A percentile compares a stretch with the other conserved stretches of the same genome.
phyloP scores from a whole-genome alignment of 2,329 filamentous ascomycete genomes.

The Aureobasidium melanogenum region DNA sequence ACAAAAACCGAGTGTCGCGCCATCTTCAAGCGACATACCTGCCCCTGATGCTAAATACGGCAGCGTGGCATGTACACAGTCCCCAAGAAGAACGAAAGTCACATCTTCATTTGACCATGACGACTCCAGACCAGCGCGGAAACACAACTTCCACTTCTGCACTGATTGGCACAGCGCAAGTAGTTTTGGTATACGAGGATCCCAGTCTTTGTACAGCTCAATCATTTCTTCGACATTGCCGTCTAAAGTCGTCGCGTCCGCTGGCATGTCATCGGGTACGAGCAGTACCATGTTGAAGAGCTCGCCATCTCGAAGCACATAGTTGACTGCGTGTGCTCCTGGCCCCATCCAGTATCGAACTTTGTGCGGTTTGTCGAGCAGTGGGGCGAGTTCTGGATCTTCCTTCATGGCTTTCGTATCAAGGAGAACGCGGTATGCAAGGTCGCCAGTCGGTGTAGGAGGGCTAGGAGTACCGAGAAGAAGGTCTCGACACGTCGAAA shows the following conservation, averaged over 20 bases:
- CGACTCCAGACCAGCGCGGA: slow-evolving; percentile 43
- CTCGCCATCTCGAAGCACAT: slow-evolving; percentile 39
- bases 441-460: slow-evolving; percentile 41
- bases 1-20: slow-evolving; percentile 48
- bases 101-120: slow-evolving; percentile 50
- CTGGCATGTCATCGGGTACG: slow-evolving; percentile 43
- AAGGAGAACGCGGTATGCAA: slow-evolving; percentile 42
- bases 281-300: slow-evolving; percentile 45
- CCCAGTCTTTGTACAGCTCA: slow-evolving; percentile 48
- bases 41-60: slow-evolving; percentile 53
- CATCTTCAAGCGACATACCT: slow-evolving; percentile 55
- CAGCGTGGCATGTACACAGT: slow-evolving; percentile 56
- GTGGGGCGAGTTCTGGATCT: slow-evolving; percentile 37
- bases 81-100: slow-evolving; percentile 52
- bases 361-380: slow-evolving; percentile 37
- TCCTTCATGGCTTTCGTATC: slow-evolving; percentile 37
- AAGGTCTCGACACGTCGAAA: slow-evolving; percentile 36
- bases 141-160: slow-evolving; percentile 53
- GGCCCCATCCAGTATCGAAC: slow-evolving; percentile 48
- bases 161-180: slow-evolving; percentile 49
- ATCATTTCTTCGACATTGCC: slow-evolving; percentile 48
- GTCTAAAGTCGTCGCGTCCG: slow-evolving; percentile 34
- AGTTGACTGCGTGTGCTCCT: slow-evolving; percentile 45
- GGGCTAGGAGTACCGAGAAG: slow-evolving; percentile 38
- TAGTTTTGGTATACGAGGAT: slow-evolving; percentile 44